These are phyloP conservation scores for Helichrysum umbraculigerum DNA, from an alignment of 129 eudicot genomes.

Conservation along the genomic window DNA sequence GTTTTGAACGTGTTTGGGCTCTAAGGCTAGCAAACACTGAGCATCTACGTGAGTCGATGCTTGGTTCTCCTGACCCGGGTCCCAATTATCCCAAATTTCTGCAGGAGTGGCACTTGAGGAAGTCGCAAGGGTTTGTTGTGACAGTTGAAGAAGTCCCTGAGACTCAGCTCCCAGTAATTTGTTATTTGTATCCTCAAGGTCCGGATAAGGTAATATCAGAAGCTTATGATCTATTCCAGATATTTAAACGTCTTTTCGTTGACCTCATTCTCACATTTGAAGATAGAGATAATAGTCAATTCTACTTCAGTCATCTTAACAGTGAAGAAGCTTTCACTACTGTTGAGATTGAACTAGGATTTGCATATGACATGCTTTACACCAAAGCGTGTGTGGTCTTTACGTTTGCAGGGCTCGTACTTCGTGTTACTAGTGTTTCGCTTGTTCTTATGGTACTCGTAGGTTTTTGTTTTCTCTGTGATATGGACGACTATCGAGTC, in stretches of 20 bases:
- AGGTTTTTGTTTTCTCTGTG: slow-evolving; percentile 23
- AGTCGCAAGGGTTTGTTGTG: slow-evolving; percentile 43
- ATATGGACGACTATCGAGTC: slow-evolving; percentile 21
- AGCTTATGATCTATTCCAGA: slow-evolving; percentile 40
- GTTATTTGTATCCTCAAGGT: not conserved
- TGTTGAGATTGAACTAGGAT: slow-evolving; percentile 53
- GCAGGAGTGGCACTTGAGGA: slow-evolving; percentile 39
- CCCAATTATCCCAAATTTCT: slow-evolving; percentile 49
- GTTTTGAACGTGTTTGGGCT: slow-evolving; percentile 42
- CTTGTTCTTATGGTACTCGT: slow-evolving; percentile 17
- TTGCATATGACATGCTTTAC: slow-evolving; percentile 54
- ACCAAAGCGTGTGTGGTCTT: slow-evolving; percentile 49
- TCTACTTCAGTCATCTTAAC: slow-evolving; percentile 27
- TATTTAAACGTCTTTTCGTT: slow-evolving; percentile 53
- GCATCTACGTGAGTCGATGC: slow-evolving; percentile 39
- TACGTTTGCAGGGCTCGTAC: slow-evolving; percentile 18
- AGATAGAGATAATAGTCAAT: slow-evolving; percentile 43
- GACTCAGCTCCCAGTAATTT: not conserved
- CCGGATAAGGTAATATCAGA: slow-evolving; percentile 17
- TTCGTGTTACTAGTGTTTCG: slow-evolving; percentile 29
- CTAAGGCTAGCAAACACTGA: slow-evolving; percentile 39
- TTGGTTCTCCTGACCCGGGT: slow-evolving; percentile 49
- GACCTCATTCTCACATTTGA: slow-evolving; percentile 61
- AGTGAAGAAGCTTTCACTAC: slow-evolving; percentile 33
- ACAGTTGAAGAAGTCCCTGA: slow-evolving; percentile 41